Evolutionary conservation across 148 eudicot species (phyloP).

Genomic region (Amaranthus cruentus): DNA sequence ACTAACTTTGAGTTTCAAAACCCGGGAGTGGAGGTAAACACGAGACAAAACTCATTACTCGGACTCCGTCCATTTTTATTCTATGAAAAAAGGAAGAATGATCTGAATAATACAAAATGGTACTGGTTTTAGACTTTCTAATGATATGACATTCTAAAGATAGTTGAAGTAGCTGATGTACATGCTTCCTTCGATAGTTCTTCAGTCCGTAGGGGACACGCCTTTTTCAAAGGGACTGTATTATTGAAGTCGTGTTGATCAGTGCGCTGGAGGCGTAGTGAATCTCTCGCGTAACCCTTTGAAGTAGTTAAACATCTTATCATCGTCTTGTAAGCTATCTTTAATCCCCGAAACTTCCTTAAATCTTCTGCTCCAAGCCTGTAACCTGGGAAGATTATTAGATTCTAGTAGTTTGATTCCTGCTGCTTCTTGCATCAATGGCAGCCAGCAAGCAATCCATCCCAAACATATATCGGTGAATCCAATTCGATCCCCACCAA

Average conservation of each 20-base stretch:
- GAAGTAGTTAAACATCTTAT: constrained; percentile 24
- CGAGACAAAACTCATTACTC: too few relatives aligned
- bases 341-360: constrained; percentile 22
- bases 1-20: too few relatives aligned
- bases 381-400: constrained; percentile 17
- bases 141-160: background rate
- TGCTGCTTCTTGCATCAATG: constrained; percentile 29
- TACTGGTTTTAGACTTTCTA: too few relatives aligned
- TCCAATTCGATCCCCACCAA: constrained; percentile 22
- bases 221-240: background rate
- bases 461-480: constrained; percentile 23
- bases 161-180: background rate
- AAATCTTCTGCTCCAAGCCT: constrained; percentile 28
- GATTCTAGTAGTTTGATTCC: constrained; percentile 20
- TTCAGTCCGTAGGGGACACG: background rate
- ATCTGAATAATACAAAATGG: too few relatives aligned
- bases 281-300: constrained; percentile 24
- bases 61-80: too few relatives aligned
- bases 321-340: constrained; percentile 8
- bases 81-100: too few relatives aligned
- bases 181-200: background rate
- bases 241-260: background rate
- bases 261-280: constrained; percentile 5
- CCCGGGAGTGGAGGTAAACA: too few relatives aligned
- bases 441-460: constrained; percentile 27